Evolutionary conservation across 306 rosid species (phyloP).

Genomic region (Trifolium fragiferum): DNA sequence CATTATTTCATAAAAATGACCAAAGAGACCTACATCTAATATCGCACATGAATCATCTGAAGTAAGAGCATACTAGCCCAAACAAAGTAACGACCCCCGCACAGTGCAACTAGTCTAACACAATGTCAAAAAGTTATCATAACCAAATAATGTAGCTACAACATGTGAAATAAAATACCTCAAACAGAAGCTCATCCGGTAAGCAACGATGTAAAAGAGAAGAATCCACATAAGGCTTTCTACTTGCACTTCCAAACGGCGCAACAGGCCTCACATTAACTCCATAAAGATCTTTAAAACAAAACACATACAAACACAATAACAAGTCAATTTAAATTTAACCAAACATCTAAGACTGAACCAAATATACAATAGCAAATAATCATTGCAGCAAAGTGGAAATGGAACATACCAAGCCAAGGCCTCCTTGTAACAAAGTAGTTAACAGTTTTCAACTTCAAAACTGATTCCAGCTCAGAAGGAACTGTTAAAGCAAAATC

Average conservation of each 20-base stretch:
- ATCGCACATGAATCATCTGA: slow-evolving; percentile 9
- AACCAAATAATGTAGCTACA: slow-evolving; percentile 12
- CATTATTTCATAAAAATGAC: slow-evolving; percentile 9
- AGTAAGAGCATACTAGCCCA: slow-evolving; percentile 9
- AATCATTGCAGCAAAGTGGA: neutral
- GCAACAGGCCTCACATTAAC: slow-evolving; percentile 95
- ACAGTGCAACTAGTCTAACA: neutral
- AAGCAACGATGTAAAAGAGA: slow-evolving; percentile 72
- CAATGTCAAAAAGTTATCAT: slow-evolving; percentile 24
- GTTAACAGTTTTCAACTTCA: slow-evolving; percentile 74
- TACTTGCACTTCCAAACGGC: slow-evolving; percentile 85
- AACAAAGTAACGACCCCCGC: slow-evolving; percentile 18
- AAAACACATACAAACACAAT: slow-evolving; percentile 49
- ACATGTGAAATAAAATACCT: slow-evolving; percentile 65
- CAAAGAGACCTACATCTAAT: slow-evolving; percentile 10
- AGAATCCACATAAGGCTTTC: slow-evolving; percentile 74
- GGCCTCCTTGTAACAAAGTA: slow-evolving; percentile 87
- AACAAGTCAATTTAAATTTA: slow-evolving; percentile 37
- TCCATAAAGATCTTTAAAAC: slow-evolving; percentile 89
- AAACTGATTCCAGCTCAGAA: slow-evolving; percentile 76
- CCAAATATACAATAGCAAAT: neutral
- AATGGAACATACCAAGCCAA: slow-evolving; percentile 80
- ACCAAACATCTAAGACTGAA: neutral
- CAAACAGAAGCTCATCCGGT: slow-evolving; percentile 89
- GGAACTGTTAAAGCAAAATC: slow-evolving; percentile 66